These are phyloP conservation scores for Phytophthora vignae DNA, from an alignment of 352 stramenopile genomes.

Conservation along the genomic window DNA sequence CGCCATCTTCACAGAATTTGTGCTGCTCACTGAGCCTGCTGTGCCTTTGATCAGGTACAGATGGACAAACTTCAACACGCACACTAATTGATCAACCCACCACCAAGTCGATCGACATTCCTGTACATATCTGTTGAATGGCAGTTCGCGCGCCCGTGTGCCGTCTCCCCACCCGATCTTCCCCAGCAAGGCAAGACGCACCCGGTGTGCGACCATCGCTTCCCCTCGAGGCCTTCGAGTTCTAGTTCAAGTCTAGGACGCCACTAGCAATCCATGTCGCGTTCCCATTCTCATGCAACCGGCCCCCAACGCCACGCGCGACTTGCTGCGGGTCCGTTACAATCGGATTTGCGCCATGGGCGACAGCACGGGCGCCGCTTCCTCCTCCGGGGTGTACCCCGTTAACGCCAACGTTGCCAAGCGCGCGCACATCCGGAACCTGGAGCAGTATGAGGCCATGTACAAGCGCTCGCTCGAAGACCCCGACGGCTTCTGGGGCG, in stretches of 20 bases:
- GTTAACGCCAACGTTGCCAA: conserved; percentile 1
- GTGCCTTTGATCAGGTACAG: too few species aligned
- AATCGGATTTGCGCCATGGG: conserved; percentile 21
- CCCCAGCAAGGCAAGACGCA: too few species aligned
- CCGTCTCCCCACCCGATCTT: too few species aligned
- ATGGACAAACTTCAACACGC: too few species aligned
- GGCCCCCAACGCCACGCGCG: background rate
- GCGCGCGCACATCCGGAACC: conserved; percentile 11
- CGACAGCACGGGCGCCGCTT: conserved; percentile 3
- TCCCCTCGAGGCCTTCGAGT: background rate
- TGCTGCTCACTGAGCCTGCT: too few species aligned
- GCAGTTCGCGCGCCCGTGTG: too few species aligned
- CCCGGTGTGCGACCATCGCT: background rate
- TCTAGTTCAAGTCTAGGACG: conserved; percentile 1
- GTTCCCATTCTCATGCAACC: background rate
- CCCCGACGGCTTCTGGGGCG: conserved; percentile 16
- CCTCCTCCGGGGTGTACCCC: conserved; percentile 10
- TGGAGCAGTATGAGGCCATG: conserved; percentile 22
- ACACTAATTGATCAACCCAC: too few species aligned
- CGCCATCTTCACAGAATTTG: too few species aligned
- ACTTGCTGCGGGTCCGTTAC: conserved; percentile 8
- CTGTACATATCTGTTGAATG: too few species aligned
- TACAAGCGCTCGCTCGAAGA: conserved; percentile 21
- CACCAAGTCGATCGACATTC: too few species aligned
- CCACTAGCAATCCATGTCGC: conserved; percentile 7